Evolutionary conservation across 2,329 filamentous ascomycete genomes (phyloP).

Genomic region (Fusarium nanum): DNA sequence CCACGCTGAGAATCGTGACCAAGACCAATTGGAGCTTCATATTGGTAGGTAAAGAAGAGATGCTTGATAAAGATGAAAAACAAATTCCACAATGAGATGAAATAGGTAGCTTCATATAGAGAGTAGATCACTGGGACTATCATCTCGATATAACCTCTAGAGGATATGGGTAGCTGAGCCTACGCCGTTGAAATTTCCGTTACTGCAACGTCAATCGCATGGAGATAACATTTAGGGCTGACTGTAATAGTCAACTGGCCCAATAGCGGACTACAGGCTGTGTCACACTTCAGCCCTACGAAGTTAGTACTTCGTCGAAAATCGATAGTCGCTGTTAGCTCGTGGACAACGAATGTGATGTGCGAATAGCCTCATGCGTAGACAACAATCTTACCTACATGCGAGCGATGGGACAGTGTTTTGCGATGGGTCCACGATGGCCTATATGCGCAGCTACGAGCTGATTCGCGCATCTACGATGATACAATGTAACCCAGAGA

Average conservation of each 20-base stretch:
- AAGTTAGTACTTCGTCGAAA: not conserved
- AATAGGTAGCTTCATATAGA: not conserved
- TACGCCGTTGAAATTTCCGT: accelerated
- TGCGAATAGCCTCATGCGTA: not conserved
- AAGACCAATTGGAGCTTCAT: not conserved
- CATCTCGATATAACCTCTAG: not conserved
- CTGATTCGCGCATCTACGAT: not conserved
- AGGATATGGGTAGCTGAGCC: accelerated
- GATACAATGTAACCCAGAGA: not conserved
- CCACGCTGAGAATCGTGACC: accelerated
- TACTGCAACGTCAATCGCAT: not conserved
- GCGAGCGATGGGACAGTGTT: no score
- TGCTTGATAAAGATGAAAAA: no score
- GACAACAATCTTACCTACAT: not conserved
- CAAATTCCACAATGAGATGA: no score
- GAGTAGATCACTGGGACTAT: no score
- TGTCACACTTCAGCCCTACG: not conserved
- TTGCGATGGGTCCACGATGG: accelerated
- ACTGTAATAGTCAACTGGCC: accelerated
- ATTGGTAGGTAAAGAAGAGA: no score
- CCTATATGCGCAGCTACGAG: accelerated
- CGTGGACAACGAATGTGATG: not conserved
- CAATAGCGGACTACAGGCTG: not conserved
- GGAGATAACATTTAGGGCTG: not conserved
- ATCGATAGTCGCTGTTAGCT: not conserved